Percentiles rank a stretch among this genome's conserved stretches.
Evolutionary conservation across 2,329 filamentous ascomycete species (phyloP).

Genomic region (Arthrocladium fulminans): DNA sequence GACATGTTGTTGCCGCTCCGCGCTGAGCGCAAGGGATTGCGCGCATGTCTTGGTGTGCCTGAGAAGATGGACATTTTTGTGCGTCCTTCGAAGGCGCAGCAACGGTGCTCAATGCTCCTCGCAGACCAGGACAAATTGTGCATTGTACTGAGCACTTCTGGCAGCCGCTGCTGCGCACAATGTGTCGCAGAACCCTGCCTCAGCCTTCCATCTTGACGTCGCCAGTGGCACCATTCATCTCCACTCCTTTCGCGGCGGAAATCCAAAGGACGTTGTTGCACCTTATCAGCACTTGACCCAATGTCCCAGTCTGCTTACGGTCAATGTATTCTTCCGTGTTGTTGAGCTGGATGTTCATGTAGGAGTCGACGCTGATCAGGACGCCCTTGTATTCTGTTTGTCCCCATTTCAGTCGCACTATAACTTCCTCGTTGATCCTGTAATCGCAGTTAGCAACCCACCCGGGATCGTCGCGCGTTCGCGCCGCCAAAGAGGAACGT

Average conservation of each 20-base stretch:
- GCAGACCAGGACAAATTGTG: not conserved
- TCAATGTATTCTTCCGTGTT: constrained; percentile 88
- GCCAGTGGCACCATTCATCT: constrained; percentile 30
- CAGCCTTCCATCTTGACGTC: constrained; percentile 25
- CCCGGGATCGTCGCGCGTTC: not conserved
- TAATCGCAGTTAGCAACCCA: constrained; percentile 14
- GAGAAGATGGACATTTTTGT: no score
- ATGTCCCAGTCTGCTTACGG: constrained; percentile 69
- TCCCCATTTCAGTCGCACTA: constrained; percentile 94
- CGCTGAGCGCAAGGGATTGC: no score
- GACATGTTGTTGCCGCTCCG: no score
- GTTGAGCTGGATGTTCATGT: constrained; percentile 96
- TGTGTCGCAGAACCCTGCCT: not conserved
- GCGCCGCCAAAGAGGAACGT: constrained; percentile 34
- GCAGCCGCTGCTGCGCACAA: not conserved
- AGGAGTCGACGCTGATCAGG: constrained; percentile 87
- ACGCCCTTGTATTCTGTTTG: constrained; percentile 94
- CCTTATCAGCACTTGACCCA: constrained; percentile 91
- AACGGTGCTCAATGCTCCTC: not conserved
- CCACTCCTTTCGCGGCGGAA: constrained; percentile 45
- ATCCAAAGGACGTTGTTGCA: constrained; percentile 99
- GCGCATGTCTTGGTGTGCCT: no score
- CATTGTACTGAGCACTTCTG: not conserved
- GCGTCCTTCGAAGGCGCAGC: no score
- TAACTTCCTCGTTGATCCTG: constrained; percentile 80